Conservation (phyloP, 2,329 filamentous ascomycete genomes). For the Fusarium vanettenii region DNA sequence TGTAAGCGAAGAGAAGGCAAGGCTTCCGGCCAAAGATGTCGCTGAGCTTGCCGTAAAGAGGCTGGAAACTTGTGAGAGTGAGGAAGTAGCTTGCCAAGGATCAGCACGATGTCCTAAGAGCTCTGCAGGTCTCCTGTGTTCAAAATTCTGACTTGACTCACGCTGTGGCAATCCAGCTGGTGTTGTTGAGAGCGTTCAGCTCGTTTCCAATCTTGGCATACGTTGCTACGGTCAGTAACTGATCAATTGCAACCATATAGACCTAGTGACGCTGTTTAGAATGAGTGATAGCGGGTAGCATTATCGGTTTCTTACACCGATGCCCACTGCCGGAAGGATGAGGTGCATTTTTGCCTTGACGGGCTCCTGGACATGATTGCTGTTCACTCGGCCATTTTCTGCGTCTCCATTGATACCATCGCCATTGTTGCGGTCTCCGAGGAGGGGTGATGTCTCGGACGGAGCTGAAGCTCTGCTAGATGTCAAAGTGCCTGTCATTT, state of each 20-base stretch:
- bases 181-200: constrained; percentile 77
- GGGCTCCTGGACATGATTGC: constrained; percentile 6
- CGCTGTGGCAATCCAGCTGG: constrained; percentile 76
- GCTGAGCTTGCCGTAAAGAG: constrained; percentile 76
- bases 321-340: constrained; percentile 52
- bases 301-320: constrained; percentile 45
- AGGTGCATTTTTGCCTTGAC: constrained; percentile 52
- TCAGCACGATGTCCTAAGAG: neutral
- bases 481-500: constrained; percentile 22
- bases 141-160: constrained; percentile 30
- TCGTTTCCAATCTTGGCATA: constrained; percentile 84
- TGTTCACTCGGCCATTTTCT: constrained; percentile 20
- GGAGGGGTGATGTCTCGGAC: constrained; percentile 45
- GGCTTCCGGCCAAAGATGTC: constrained; percentile 78
- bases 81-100: constrained; percentile 69
- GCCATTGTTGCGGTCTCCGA: constrained; percentile 21
- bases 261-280: constrained; percentile 58
- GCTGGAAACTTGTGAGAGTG: constrained; percentile 80
- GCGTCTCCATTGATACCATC: constrained; percentile 7
- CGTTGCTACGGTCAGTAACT: constrained; percentile 82
- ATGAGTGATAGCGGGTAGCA: neutral
- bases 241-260: constrained; percentile 79
- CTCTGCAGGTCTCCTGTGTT: neutral
- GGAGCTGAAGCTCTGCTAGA: constrained; percentile 3
- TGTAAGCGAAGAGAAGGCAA: constrained; percentile 73